Percentiles rank a stretch among this genome's conserved stretches.
Evolutionary conservation across 345 rosid genomes (phyloP).

Genomic region (Psidium friedrichsthalianum): DNA sequence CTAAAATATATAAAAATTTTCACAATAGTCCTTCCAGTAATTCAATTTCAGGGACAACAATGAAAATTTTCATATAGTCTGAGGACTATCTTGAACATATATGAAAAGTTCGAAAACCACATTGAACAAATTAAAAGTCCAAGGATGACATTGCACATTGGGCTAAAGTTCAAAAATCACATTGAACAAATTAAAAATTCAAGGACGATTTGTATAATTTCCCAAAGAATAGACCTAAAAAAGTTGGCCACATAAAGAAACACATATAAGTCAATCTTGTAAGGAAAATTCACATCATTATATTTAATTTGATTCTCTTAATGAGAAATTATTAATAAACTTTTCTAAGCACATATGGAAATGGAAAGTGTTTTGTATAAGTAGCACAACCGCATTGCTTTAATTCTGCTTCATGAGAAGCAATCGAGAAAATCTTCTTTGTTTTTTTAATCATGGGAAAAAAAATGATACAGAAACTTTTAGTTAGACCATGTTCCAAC

Average conservation of each 20-base stretch:
- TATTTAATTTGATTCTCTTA: background rate
- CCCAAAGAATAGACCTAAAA: background rate
- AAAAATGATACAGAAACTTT: background rate
- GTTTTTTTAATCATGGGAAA: background rate
- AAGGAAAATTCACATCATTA: background rate
- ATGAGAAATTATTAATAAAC: background rate
- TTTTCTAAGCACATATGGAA: background rate
- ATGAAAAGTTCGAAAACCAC: no score
- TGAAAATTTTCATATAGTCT: no score
- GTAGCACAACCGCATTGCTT: background rate
- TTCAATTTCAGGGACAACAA: no score
- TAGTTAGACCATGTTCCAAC: background rate
- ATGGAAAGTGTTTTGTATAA: background rate
- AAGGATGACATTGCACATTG: no score
- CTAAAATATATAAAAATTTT: no score
- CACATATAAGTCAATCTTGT: background rate
- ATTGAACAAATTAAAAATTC: no score
- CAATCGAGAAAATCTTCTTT: background rate
- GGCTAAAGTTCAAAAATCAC: no score
- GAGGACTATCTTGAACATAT: no score
- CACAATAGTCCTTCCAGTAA: no score
- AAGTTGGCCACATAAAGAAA: background rate
- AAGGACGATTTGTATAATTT: no score
- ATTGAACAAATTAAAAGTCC: no score
- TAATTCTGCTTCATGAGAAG: background rate